Evolutionary conservation across 805 yeast species (phyloP).

Genomic region (Saccharomycopsis schoenii): DNA sequence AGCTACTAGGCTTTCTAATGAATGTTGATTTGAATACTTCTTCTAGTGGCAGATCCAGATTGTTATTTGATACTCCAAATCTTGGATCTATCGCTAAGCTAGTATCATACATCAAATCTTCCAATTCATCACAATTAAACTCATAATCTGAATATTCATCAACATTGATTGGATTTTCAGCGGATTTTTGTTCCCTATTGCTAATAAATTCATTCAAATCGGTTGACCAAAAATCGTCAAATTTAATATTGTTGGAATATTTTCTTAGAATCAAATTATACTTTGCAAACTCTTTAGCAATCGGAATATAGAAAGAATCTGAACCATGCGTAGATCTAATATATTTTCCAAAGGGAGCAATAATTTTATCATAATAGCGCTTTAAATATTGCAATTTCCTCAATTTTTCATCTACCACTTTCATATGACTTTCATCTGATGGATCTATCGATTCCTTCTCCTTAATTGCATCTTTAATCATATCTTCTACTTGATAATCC

Average conservation of each 20-base stretch:
- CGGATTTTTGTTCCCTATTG: neutral
- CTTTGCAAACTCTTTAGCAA: slow-evolving; percentile 2
- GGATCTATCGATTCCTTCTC: slow-evolving; percentile 24
- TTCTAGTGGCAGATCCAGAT: neutral
- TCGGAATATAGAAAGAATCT: slow-evolving; percentile 1
- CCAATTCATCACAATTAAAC: slow-evolving; percentile 18
- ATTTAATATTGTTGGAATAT: slow-evolving; percentile 19
- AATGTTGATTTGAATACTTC: slow-evolving; percentile 3
- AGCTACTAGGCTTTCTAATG: slow-evolving; percentile 22
- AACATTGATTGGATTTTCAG: slow-evolving; percentile 3
- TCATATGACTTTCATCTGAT: slow-evolving; percentile 39
- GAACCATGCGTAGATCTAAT: slow-evolving; percentile 3
- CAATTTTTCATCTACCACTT: slow-evolving; percentile 22
- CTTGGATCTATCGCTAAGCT: slow-evolving; percentile 8
- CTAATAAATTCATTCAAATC: slow-evolving; percentile 2
- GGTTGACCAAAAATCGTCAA: slow-evolving; percentile 13
- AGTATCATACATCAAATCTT: slow-evolving; percentile 1
- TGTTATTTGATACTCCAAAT: neutral
- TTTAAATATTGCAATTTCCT: slow-evolving; percentile 6
- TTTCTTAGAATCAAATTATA: slow-evolving; percentile 5
- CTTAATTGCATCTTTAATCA: slow-evolving; percentile 18
- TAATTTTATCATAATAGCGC: neutral
- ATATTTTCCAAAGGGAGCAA: slow-evolving; percentile 1
- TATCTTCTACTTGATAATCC: slow-evolving; percentile 22
- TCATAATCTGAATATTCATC: slow-evolving; percentile 16